These are phyloP conservation scores for Penicillium verrucosum DNA, from an alignment of 2,329 filamentous ascomycete genomes.

Conservation along the genomic window DNA sequence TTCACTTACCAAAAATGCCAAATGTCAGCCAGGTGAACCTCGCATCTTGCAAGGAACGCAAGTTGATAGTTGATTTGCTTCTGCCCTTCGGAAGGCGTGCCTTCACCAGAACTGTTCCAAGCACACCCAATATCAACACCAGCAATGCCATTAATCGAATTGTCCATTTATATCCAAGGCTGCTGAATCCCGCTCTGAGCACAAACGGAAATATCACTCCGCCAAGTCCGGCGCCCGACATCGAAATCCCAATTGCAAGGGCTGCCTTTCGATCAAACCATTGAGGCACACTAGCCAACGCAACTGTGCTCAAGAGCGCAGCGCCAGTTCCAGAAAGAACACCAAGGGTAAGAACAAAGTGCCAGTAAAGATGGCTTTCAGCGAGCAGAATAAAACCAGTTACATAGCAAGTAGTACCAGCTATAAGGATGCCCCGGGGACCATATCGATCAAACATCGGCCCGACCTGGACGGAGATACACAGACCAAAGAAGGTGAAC, in stretches of 20 bases:
- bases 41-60: constrained; percentile 44
- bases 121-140: constrained; percentile 31
- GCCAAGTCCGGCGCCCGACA: constrained; percentile 40
- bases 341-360: constrained; percentile 46
- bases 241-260: constrained; percentile 41
- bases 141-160: constrained; percentile 40
- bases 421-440: constrained; percentile 41
- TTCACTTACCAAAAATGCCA: constrained; percentile 43
- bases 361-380: constrained; percentile 49
- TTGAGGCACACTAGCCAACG: constrained; percentile 40
- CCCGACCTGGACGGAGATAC: constrained; percentile 48
- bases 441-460: constrained; percentile 53
- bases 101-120: constrained; percentile 36
- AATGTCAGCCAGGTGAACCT: constrained; percentile 45
- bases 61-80: constrained; percentile 38
- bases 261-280: constrained; percentile 43
- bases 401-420: constrained; percentile 40
- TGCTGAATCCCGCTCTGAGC: constrained; percentile 32
- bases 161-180: constrained; percentile 40
- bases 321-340: constrained; percentile 37
- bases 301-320: constrained; percentile 39
- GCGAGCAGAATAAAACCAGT: constrained; percentile 47
- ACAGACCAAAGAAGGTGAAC: constrained; percentile 46
- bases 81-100: constrained; percentile 36
- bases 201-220: constrained; percentile 41